These are phyloP conservation scores for Diaporthe vexans DNA, from an alignment of 2,329 filamentous ascomycete species.

Conservation along the genomic window DNA sequence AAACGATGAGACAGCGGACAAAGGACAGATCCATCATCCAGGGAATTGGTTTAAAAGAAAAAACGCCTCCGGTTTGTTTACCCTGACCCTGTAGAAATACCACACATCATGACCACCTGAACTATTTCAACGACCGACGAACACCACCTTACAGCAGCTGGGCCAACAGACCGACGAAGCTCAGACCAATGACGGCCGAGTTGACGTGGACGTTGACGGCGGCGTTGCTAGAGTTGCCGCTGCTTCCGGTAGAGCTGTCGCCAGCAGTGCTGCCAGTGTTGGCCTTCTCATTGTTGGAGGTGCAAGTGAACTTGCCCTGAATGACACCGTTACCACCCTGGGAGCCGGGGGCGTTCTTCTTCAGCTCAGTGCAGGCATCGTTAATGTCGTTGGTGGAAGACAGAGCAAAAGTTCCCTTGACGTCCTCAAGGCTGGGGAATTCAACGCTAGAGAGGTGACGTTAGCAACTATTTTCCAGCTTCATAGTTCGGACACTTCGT, in stretches of 20 bases:
- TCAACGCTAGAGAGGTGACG: constrained; percentile 68
- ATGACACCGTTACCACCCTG: constrained; percentile 57
- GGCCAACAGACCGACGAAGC: constrained; percentile 61
- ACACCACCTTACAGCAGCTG: constrained; percentile 64
- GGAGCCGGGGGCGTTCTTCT: constrained; percentile 57
- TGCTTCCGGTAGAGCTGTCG: constrained; percentile 49
- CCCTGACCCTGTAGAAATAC: constrained; percentile 42
- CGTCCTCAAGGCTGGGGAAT: constrained; percentile 76
- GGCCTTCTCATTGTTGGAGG: constrained; percentile 64
- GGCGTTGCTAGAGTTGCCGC: constrained; percentile 49
- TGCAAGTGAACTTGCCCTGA: constrained; percentile 66
- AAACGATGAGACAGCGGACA: constrained; percentile 41
- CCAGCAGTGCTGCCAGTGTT: constrained; percentile 61
- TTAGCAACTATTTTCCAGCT: constrained; percentile 47
- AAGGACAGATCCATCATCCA: constrained; percentile 42
- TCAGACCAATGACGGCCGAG: constrained; percentile 62
- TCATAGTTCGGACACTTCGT: neutral
- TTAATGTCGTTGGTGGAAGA: constrained; percentile 74
- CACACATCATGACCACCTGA: constrained; percentile 39
- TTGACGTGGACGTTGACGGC: constrained; percentile 63
- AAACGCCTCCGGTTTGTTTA: constrained; percentile 44
- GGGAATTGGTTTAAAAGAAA: constrained; percentile 43
- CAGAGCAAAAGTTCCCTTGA: constrained; percentile 80
- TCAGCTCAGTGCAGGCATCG: constrained; percentile 67
- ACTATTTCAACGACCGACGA: constrained; percentile 35